phyloP scores from a whole-genome alignment of 140 eudicot species.

The Ambrosia hybrid region DNA sequence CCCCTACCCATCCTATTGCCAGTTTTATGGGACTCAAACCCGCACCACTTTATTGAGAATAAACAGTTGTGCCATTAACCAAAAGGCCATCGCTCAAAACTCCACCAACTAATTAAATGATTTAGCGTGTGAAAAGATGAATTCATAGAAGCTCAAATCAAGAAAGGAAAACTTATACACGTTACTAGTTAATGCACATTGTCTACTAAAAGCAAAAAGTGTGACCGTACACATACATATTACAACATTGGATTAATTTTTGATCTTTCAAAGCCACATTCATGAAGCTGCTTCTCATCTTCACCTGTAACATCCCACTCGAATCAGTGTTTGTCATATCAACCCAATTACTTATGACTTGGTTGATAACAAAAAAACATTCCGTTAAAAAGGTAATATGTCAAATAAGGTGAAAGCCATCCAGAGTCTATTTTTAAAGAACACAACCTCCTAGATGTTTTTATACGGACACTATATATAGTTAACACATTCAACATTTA shows the following conservation, averaged over 20 bases:
- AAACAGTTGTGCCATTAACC: too few relatives aligned
- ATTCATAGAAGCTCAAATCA: not conserved
- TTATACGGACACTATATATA: not conserved
- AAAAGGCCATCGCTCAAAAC: not conserved
- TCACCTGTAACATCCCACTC: conserved; percentile 29
- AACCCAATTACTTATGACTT: too few relatives aligned
- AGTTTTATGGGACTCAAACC: too few relatives aligned
- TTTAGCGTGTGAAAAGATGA: not conserved
- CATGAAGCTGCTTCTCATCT: conserved; percentile 31
- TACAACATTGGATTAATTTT: conserved; percentile 6
- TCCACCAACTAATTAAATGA: not conserved
- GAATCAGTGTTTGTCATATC: not conserved
- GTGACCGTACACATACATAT: conserved; percentile 5
- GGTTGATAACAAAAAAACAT: too few relatives aligned
- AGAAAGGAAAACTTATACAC: conserved; percentile 15
- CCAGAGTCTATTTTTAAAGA: not conserved
- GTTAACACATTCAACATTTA: not conserved
- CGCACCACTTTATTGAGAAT: too few relatives aligned
- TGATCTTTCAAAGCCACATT: conserved; percentile 11
- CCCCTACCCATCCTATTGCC: too few relatives aligned
- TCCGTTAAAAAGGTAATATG: too few relatives aligned
- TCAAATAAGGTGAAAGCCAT: not conserved
- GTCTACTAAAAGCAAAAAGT: conserved; percentile 21
- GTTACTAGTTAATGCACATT: conserved; percentile 21
- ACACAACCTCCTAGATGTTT: not conserved